Evolutionary conservation across 2,329 filamentous ascomycete genomes (phyloP), one percentile per base, ranked within the genome.

Genomic region (Penicillium frequentans): DNA sequence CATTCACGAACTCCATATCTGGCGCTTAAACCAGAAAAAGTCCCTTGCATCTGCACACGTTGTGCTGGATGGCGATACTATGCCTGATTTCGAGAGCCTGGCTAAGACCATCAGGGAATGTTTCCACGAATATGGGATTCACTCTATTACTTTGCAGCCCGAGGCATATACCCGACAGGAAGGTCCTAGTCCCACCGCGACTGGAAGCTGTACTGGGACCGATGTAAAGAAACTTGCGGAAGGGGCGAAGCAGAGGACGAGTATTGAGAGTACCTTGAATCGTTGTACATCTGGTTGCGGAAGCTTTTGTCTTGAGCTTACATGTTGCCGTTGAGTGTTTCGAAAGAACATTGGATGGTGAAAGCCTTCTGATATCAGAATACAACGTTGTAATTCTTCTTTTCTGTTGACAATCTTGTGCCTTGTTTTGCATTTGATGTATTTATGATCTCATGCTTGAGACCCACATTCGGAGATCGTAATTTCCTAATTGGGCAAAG

Each of bases 91-190:
- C 21, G 55, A 47, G 23, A 45, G 14, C 29, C 10, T 58, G 1
- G 58, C 55, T 11, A 55, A 54, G 45, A 60, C 50, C 2, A 60
- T 58, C 13, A 42, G 46, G 5, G 55, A 60, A 24, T 60, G 58
- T 45, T 56, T 60, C 42, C 58, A 60, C 43, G 49, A 45, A 2
- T 60, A 58, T 45, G 58, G 58, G 10, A 51, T 60, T 44, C 58
- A 60, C 33, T 60, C 58, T 10, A 46, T 49, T n/a, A 60, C 58
- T 6, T n/a, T 60, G 10, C 55, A 60, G 24, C 58, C 58, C n/a
- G 55, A 60, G 39, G 16, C 48, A 10, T 39, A 42, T 14, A 49
- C 24, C 6, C 46, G 14, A 49, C 48, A 26, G 13, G 33, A 37
- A 11, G 13, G 13, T 11, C n/a, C 26, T 11, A 44, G n/a, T 27